phyloP scores from a whole-genome alignment of 129 eudicot species.

The Ambrosia trifida region DNA sequence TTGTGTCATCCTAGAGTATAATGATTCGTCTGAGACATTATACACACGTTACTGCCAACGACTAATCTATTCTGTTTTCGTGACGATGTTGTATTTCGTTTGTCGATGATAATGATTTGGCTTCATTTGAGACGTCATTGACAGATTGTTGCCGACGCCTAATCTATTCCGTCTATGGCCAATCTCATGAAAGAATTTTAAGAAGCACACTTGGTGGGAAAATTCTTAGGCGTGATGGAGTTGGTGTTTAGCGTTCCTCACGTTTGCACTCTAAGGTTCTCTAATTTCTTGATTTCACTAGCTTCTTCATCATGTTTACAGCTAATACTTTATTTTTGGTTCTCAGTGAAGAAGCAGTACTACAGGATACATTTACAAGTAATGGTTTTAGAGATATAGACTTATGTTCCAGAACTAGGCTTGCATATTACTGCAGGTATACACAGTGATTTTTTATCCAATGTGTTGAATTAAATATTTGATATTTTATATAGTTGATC shows the following conservation, averaged over 20 bases:
- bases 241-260: slow-evolving; percentile 38
- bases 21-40: too few species aligned
- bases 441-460: background rate
- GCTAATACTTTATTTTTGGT: background rate
- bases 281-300: slow-evolving; percentile 18
- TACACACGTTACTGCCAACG: too few species aligned
- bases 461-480: background rate
- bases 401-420: slow-evolving; percentile 4
- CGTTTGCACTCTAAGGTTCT: slow-evolving; percentile 45
- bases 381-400: slow-evolving; percentile 14
- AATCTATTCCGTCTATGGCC: too few species aligned
- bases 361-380: slow-evolving; percentile 16
- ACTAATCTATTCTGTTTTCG: too few species aligned
- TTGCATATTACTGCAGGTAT: slow-evolving; percentile 17
- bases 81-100: too few species aligned
- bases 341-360: slow-evolving; percentile 24
- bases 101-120: too few species aligned
- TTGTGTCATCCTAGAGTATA: too few species aligned
- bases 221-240: slow-evolving; percentile 29
- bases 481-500: background rate
- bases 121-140: too few species aligned
- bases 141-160: too few species aligned
- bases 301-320: background rate
- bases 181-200: slow-evolving; percentile 37
- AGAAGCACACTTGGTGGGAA: slow-evolving; percentile 42